phyloP scores from a whole-genome alignment of 352 stramenopile genomes.

The Pythium guiyangense region DNA sequence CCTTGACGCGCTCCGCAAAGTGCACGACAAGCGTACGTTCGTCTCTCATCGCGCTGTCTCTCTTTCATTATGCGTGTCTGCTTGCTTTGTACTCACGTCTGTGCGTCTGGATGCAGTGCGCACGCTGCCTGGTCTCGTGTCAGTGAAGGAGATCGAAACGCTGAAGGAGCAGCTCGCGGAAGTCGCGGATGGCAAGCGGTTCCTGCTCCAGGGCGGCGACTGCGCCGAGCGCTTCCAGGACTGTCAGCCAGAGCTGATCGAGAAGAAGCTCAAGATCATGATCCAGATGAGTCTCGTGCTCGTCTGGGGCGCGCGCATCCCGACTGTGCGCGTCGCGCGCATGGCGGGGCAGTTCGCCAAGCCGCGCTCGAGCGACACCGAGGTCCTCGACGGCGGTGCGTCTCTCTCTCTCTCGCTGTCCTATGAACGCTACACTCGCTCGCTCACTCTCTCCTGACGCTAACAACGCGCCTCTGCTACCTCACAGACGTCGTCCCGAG shows the following conservation, averaged over 20 bases:
- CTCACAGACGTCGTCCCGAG: conserved; percentile 87
- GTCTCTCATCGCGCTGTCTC: neutral
- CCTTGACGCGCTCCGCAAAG: conserved; percentile 55
- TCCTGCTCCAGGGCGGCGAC: conserved; percentile 98
- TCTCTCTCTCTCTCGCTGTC: neutral
- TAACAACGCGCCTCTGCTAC: neutral
- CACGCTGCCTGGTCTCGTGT: conserved; percentile 91
- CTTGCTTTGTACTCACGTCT: neutral
- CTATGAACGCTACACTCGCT: neutral
- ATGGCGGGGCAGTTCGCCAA: conserved; percentile 99
- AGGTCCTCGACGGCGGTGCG: conserved; percentile 88
- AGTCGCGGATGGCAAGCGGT: conserved; percentile 94
- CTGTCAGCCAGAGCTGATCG: conserved; percentile 79
- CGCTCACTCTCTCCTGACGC: neutral
- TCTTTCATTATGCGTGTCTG: neutral
- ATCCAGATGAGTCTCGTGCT: conserved; percentile 97
- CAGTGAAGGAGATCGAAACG: conserved; percentile 92
- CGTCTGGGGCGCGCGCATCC: conserved; percentile 96
- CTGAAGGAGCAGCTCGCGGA: conserved; percentile 91
- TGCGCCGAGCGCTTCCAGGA: conserved; percentile 97
- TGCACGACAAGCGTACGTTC: conserved; percentile 63
- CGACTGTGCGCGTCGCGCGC: conserved; percentile 94
- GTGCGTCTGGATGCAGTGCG: conserved; percentile 37
- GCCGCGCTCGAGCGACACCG: conserved; percentile 92
- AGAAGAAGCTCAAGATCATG: conserved; percentile 94